A percentile compares a stretch with the other conserved stretches of the same genome.
Evolutionary conservation across 768 basidiomycete species (phyloP).

Genomic region (Leccinellum rugosiceps): DNA sequence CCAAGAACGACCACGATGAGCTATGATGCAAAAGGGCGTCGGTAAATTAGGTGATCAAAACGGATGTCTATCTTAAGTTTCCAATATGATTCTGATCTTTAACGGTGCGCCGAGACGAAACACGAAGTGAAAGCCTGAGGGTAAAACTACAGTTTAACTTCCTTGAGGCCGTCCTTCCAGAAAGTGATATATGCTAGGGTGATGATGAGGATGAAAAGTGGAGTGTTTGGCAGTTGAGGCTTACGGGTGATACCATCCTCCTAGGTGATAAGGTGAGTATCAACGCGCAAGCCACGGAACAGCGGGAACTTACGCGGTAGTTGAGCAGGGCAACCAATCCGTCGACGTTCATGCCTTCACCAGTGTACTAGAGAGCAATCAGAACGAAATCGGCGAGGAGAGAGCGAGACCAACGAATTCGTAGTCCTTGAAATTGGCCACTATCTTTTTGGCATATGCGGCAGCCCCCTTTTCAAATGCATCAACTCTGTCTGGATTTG

Average conservation of each 20-base stretch:
- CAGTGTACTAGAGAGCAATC: constrained; percentile 51
- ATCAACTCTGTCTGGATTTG: constrained; percentile 56
- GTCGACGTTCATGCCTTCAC: constrained; percentile 77
- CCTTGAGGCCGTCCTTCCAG: constrained; percentile 94
- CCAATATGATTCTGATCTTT: constrained; percentile 15
- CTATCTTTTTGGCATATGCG: constrained; percentile 81
- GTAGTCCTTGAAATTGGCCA: constrained; percentile 88
- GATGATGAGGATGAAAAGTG: constrained; percentile 6
- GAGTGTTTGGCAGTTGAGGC: constrained; percentile 24
- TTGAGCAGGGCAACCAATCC: constrained; percentile 95
- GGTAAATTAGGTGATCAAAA: constrained; percentile 17
- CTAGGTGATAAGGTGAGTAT: constrained; percentile 33
- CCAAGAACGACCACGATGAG: constrained; percentile 27
- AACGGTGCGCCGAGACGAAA: not conserved
- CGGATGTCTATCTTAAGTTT: constrained; percentile 23
- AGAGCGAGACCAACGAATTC: constrained; percentile 67
- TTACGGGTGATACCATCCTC: constrained; percentile 81
- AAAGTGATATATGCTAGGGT: constrained; percentile 81
- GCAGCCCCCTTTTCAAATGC: constrained; percentile 81
- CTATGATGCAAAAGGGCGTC: constrained; percentile 18
- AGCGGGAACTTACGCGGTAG: constrained; percentile 63
- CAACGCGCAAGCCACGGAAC: not conserved
- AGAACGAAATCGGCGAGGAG: not conserved
- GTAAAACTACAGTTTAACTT: constrained; percentile 58
- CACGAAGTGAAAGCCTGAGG: not conserved